Percentiles rank a stretch among this genome's conserved stretches.
phyloP scores from a whole-genome alignment of 768 basidiomycete species.

The Daedaleopsis sinensis region DNA sequence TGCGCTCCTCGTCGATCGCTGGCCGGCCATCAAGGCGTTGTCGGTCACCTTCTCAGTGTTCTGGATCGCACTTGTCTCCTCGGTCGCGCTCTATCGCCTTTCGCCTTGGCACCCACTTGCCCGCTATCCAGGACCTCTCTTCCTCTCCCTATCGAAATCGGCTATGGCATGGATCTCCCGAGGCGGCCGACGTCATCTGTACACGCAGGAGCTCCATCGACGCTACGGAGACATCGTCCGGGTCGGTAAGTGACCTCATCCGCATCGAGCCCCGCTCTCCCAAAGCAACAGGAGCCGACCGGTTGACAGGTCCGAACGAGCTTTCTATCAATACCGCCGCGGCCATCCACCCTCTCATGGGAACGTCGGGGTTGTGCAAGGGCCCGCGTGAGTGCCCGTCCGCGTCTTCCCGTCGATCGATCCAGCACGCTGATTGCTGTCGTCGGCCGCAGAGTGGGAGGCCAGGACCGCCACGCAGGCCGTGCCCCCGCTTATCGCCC shows the following conservation, averaged over 20 bases:
- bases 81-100: constrained; percentile 22
- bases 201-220: constrained; percentile 24
- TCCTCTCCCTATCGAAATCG: constrained; percentile 19
- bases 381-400: constrained; percentile 24
- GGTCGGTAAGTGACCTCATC: constrained; percentile 21
- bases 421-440: constrained; percentile 3
- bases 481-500: constrained; percentile 31
- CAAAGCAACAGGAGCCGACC: not conserved
- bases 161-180: constrained; percentile 19
- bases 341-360: constrained; percentile 24
- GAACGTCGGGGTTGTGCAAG: constrained; percentile 28
- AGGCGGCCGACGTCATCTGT: constrained; percentile 24
- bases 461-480: constrained; percentile 15
- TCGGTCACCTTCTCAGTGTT: constrained; percentile 14
- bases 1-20: constrained; percentile 9
- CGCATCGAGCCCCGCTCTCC: not conserved
- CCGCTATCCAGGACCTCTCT: constrained; percentile 23
- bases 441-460: constrained; percentile 13
- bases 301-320: constrained; percentile 29
- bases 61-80: constrained; percentile 15
- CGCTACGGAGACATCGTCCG: constrained; percentile 28
- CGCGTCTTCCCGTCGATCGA: not conserved
- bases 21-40: constrained; percentile 8
- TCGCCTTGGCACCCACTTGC: constrained; percentile 28
- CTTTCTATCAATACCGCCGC: constrained; percentile 23